These are phyloP conservation scores for Sinapis alba DNA, from an alignment of 441 rosid genomes.

Conservation along the genomic window DNA sequence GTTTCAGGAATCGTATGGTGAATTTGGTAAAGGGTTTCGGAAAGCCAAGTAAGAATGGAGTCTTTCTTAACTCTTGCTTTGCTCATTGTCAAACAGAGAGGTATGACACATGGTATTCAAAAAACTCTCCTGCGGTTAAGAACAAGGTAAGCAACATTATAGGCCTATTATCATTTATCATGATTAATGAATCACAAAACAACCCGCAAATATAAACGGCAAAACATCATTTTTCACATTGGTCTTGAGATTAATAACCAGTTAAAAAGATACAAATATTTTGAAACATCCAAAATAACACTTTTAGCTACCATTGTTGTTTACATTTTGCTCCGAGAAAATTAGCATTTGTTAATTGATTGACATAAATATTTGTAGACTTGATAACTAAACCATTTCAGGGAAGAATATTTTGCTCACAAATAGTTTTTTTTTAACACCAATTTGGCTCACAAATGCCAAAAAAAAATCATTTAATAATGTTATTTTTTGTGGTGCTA, in stretches of 20 bases:
- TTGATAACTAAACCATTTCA: background rate
- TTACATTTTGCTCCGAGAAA: background rate
- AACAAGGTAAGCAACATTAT: constrained; percentile 52
- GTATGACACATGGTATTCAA: constrained; percentile 84
- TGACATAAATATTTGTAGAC: background rate
- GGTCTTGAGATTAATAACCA: background rate
- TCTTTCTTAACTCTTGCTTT: constrained; percentile 88
- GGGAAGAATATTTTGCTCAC: background rate
- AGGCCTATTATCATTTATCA: background rate
- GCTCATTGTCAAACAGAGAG: constrained; percentile 97
- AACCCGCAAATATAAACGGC: background rate
- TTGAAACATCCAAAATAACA: background rate
- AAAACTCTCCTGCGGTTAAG: constrained; percentile 68
- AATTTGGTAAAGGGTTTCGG: constrained; percentile 62
- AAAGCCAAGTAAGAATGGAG: constrained; percentile 60
- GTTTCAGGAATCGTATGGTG: constrained; percentile 83
- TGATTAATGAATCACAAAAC: background rate
- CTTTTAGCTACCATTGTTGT: background rate
- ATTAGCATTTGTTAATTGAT: background rate
- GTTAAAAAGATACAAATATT: background rate
- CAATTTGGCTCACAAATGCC: too few species aligned
- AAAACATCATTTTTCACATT: background rate
- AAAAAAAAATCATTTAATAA: too few species aligned
- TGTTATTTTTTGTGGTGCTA: background rate
- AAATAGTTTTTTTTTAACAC: too few species aligned